Percentiles rank a stretch among this genome's conserved stretches.
Conservation (phyloP, 2,329 filamentous ascomycete species). For the Colletotrichum kahawae region DNA sequence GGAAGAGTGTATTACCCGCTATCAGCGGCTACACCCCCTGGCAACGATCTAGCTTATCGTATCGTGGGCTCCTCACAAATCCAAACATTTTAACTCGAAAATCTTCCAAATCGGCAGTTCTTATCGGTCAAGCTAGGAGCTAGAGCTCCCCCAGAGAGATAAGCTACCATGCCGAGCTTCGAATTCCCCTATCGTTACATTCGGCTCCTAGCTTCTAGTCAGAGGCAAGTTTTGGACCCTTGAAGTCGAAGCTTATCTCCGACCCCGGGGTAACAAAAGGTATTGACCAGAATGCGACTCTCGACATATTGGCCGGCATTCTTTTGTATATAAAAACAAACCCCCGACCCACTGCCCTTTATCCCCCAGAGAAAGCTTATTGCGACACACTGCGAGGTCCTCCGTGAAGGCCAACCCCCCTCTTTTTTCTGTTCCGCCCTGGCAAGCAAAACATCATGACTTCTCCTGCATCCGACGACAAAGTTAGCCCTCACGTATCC, state of each 20-base stretch:
- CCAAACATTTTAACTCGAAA: neutral
- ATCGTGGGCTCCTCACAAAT: neutral
- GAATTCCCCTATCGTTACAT: neutral
- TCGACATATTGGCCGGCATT: neutral
- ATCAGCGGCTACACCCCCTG: neutral
- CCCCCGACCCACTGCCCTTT: neutral
- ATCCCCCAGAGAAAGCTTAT: neutral
- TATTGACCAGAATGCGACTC: neutral
- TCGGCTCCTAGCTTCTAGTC: neutral
- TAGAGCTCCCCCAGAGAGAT: neutral
- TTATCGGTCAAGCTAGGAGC: neutral
- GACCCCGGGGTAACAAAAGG: neutral
- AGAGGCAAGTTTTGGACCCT: neutral
- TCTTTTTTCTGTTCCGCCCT: neutral
- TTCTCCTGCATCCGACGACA: neutral
- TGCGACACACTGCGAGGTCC: neutral
- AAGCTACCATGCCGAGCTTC: neutral
- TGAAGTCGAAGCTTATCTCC: neutral
- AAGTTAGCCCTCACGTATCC: neutral
- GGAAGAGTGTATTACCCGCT: neutral
- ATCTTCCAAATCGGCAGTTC: neutral
- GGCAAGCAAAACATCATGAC: neutral
- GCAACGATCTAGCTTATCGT: neutral
- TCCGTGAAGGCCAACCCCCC: neutral
- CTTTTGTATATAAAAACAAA: neutral